Evolutionary conservation across 2,329 filamentous ascomycete species (phyloP), one percentile per base, ranked within the genome.

Genomic region (Penicillium sp.): DNA sequence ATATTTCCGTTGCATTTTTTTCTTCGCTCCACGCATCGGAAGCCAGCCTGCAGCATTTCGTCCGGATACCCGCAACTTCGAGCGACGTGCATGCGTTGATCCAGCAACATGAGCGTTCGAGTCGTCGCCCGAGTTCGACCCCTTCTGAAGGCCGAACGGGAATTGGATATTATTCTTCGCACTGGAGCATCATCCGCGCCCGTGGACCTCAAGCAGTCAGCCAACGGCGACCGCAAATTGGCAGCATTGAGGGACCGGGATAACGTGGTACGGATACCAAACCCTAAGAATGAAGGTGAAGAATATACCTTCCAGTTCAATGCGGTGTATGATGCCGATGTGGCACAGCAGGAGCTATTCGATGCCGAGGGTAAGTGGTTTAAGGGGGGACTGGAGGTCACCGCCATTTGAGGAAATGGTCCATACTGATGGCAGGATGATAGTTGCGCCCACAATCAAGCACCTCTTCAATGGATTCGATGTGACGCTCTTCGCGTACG

Each of bases 251-350:
- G 84, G 47, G 84, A 83, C 64, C 83, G 82, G 63, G 82, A 86
- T 21, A 85, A 84, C 26, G 78, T 96, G 29, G 87, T 98, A 70
- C 89, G 90, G 73, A 96, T 98, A 68, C 93, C 93, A 3, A 97
- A 92, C 71, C 93, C 93, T 0, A 96, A 95, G 79, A 97, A 97
- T 70, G 90, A 91, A 63, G 81, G 84, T 22, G 93, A 98, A 76
- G 90, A 93, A 70, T 98, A 93, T 76, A 92, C 90, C 53, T 99
- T 98, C 74, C 86, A 93, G 52, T 98, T 98, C 82, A 96, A 95
- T 80, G 86, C 90, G 65, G 93, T 98, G 54, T 98, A 96, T 75
- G 91, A 91, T 69, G 85, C 88, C 67, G 76, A 83, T 35, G 88
- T 90, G 16, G 86, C 90, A 9, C 93, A 99, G 74, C 90, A 96